Evolutionary conservation across 306 rosid species (phyloP).

Genomic region (Clitoria ternatea): DNA sequence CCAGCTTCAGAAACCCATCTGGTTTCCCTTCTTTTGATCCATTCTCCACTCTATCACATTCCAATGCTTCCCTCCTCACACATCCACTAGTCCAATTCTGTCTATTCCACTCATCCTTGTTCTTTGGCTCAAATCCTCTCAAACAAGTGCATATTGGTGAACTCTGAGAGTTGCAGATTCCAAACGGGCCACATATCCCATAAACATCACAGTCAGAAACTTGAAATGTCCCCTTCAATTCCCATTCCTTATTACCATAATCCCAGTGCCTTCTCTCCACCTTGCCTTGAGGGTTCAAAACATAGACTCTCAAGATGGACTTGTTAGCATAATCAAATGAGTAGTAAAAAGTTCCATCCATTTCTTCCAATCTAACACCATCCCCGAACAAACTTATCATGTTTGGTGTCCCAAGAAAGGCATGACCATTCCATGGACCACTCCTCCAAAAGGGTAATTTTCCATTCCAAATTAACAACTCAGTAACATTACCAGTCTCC

Average conservation of each 20-base stretch:
- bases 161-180: not conserved
- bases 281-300: not conserved
- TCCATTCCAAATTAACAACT: not conserved
- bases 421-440: conserved; percentile 1
- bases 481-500: not conserved
- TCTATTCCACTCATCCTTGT: not conserved
- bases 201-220: not conserved
- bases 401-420: not conserved
- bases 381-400: not conserved
- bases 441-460: not conserved
- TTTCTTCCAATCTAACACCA: not conserved
- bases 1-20: not conserved
- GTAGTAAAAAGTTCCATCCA: not conserved
- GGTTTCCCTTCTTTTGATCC: not conserved
- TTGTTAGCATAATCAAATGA: not conserved
- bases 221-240: not conserved
- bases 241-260: not conserved
- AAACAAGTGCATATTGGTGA: not conserved
- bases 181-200: not conserved
- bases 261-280: not conserved
- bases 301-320: not conserved
- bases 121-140: not conserved
- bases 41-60: not conserved
- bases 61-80: not conserved
- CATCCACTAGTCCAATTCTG: not conserved